Evolutionary conservation across 2,329 filamentous ascomycete species (phyloP).

Genomic region (Neofusicoccum cordaticola): DNA sequence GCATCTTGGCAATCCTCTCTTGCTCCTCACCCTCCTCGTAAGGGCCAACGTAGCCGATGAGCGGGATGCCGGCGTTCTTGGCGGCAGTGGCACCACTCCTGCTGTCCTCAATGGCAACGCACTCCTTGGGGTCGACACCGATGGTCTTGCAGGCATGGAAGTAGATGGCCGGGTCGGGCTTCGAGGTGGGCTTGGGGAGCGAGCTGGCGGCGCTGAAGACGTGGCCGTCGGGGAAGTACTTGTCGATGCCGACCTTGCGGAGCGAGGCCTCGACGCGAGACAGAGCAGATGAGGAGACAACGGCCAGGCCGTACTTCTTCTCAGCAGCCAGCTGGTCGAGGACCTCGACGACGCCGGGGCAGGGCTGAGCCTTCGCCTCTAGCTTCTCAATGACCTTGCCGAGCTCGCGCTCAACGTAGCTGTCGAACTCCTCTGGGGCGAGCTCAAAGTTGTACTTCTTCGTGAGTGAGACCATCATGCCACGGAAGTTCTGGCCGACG

Average conservation of each 20-base stretch:
- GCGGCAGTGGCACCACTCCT: constrained; percentile 79
- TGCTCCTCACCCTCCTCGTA: constrained; percentile 67
- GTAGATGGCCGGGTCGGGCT: constrained; percentile 90
- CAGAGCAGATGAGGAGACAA: constrained; percentile 78
- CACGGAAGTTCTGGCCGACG: constrained; percentile 91
- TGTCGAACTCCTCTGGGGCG: constrained; percentile 64
- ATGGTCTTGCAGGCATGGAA: constrained; percentile 71
- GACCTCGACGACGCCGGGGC: constrained; percentile 64
- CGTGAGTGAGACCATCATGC: constrained; percentile 78
- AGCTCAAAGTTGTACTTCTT: constrained; percentile 73
- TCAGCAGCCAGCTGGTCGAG: constrained; percentile 62
- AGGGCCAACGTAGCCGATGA: constrained; percentile 81
- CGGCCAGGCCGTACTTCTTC: constrained; percentile 69
- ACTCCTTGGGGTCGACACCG: constrained; percentile 68
- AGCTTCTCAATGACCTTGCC: constrained; percentile 82
- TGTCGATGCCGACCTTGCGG: constrained; percentile 73
- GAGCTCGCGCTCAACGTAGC: constrained; percentile 74
- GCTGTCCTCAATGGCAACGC: constrained; percentile 82
- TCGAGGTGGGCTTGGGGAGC: constrained; percentile 75
- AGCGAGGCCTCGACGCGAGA: constrained; percentile 75
- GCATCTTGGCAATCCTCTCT: constrained; percentile 53
- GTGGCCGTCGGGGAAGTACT: constrained; percentile 72
- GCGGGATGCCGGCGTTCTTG: constrained; percentile 72
- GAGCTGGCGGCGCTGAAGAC: constrained; percentile 82
- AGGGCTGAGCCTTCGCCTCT: constrained; percentile 63